Conservation (phyloP, 2,329 filamentous ascomycete species). For the Venturia aucupariae region DNA sequence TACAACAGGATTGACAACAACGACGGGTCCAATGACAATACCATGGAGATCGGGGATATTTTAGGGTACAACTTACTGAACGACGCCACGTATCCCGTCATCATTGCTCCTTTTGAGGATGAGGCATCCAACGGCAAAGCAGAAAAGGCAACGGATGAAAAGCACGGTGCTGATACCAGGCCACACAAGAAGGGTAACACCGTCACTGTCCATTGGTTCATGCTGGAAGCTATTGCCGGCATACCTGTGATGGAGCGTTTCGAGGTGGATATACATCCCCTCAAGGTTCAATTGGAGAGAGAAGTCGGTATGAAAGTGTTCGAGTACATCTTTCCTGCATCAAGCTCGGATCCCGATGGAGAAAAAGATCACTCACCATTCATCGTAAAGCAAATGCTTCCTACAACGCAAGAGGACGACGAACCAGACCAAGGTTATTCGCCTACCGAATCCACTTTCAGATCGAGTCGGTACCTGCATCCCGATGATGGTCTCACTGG, state of each 20-base stretch:
- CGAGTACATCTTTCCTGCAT: conserved; percentile 92
- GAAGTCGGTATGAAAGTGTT: conserved; percentile 90
- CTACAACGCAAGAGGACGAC: conserved; percentile 35
- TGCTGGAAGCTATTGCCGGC: conserved; percentile 94
- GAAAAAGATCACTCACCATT: conserved; percentile 53
- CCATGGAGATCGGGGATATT: conserved; percentile 79
- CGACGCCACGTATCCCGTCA: conserved; percentile 88
- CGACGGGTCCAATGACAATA: conserved; percentile 91
- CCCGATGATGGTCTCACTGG: conserved; percentile 38
- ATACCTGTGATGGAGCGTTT: conserved; percentile 97
- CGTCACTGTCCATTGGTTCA: conserved; percentile 95
- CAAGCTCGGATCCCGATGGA: conserved; percentile 42
- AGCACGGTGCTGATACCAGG: background rate
- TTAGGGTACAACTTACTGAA: conserved; percentile 82
- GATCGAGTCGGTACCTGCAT: background rate
- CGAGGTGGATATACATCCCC: conserved; percentile 83
- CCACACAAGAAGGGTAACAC: conserved; percentile 3
- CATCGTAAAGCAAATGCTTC: conserved; percentile 44
- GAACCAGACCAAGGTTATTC: conserved; percentile 23
- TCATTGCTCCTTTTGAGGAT: conserved; percentile 74
- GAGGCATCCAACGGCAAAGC: conserved; percentile 54
- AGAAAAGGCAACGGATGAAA: background rate
- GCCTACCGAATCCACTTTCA: conserved; percentile 2
- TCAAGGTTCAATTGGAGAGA: conserved; percentile 87
- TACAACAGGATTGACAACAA: conserved; percentile 96